Percentiles rank a stretch among this genome's conserved stretches.
Evolutionary conservation across 1,284 basidiomycete species (phyloP).

Genomic region (Mycosarcoma maydis): DNA sequence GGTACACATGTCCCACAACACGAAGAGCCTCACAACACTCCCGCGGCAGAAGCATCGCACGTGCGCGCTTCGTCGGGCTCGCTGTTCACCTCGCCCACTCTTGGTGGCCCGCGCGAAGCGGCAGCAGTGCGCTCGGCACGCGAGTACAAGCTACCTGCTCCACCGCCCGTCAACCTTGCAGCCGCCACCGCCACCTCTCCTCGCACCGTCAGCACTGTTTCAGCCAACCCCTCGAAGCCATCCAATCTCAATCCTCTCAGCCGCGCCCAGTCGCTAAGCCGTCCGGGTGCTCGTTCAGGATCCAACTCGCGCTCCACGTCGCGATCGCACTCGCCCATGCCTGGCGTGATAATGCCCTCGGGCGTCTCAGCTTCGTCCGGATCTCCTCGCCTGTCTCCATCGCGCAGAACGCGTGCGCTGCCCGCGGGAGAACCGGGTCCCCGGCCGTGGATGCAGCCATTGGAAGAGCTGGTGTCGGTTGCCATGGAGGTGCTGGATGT

Average conservation of each 20-base stretch:
- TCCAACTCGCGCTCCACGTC: slow-evolving; percentile 94
- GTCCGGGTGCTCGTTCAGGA: slow-evolving; percentile 45
- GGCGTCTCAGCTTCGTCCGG: slow-evolving; percentile 55
- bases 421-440: slow-evolving; percentile 42
- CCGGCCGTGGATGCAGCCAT: slow-evolving; percentile 74
- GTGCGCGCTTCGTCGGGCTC: slow-evolving; percentile 21
- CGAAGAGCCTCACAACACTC: slow-evolving; percentile 5
- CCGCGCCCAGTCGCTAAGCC: slow-evolving; percentile 38
- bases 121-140: slow-evolving; percentile 32
- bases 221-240: slow-evolving; percentile 32
- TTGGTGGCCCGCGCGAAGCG: slow-evolving; percentile 35
- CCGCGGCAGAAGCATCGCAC: slow-evolving; percentile 7
- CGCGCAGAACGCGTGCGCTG: slow-evolving; percentile 47
- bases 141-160: slow-evolving; percentile 51
- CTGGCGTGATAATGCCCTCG: slow-evolving; percentile 66
- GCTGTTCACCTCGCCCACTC: slow-evolving; percentile 33
- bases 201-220: slow-evolving; percentile 25
- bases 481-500: slow-evolving; percentile 95
- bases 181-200: slow-evolving; percentile 23
- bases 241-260: slow-evolving; percentile 48
- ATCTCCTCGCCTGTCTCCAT: slow-evolving; percentile 56
- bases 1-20: slow-evolving; percentile 6
- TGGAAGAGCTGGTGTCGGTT: slow-evolving; percentile 91
- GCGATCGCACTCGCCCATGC: slow-evolving; percentile 91
- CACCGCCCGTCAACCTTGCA: slow-evolving; percentile 43